These are phyloP conservation scores for Cladosporium oxysporum DNA, from an alignment of 2,329 filamentous ascomycete genomes.

Conservation along the genomic window DNA sequence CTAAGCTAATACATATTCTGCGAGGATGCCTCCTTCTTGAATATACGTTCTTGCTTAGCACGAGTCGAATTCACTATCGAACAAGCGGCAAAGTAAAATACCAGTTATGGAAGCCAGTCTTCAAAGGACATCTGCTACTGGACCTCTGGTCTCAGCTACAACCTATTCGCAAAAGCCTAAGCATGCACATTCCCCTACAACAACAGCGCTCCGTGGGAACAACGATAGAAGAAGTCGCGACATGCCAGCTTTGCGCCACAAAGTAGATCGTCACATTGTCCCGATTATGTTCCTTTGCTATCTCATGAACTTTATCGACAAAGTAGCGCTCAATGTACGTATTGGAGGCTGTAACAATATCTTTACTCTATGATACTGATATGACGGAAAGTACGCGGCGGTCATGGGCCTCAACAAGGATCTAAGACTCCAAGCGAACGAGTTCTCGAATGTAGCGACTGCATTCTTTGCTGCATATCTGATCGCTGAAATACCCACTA, in stretches of 20 bases:
- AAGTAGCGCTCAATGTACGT: slow-evolving; percentile 63
- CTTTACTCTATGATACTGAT: not conserved
- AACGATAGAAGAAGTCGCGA: not conserved
- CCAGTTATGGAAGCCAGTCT: not conserved
- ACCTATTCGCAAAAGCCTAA: not conserved
- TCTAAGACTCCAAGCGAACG: slow-evolving; percentile 57
- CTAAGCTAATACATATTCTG: not conserved
- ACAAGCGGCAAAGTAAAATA: not conserved
- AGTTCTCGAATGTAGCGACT: slow-evolving; percentile 64
- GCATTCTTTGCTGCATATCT: slow-evolving; percentile 65
- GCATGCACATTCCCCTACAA: not conserved
- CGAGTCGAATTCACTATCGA: not conserved
- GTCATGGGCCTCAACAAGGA: slow-evolving; percentile 65
- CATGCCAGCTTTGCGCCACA: slow-evolving; percentile 46
- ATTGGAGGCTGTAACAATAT: not conserved
- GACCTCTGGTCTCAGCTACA: not conserved
- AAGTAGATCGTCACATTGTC: slow-evolving; percentile 61
- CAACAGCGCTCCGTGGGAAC: not conserved
- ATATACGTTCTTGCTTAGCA: not conserved
- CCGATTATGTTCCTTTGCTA: slow-evolving; percentile 64
- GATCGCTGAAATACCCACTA: slow-evolving; percentile 61
- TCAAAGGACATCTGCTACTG: not conserved
- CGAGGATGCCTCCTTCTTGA: not conserved
- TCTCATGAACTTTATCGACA: slow-evolving; percentile 64
- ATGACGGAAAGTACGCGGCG: slow-evolving; percentile 56